A percentile compares a stretch with the other conserved stretches of the same genome.
Evolutionary conservation across 371 early-diverging fungal genomes (phyloP).

Genomic region (Batkoa obscura): DNA sequence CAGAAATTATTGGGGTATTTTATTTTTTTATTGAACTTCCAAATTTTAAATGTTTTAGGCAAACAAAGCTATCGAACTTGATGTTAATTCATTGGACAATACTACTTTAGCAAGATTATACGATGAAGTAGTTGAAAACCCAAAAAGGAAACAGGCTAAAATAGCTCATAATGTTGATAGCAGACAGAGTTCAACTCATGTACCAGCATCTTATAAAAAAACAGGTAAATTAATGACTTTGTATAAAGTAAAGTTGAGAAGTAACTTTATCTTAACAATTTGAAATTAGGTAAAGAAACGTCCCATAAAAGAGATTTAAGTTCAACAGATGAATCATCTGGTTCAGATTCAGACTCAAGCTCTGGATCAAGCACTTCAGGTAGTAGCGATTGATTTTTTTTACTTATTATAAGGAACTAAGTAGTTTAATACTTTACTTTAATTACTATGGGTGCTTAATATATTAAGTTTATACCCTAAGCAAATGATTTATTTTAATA

Average conservation of each 20-base stretch:
- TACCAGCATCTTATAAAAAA: too few species aligned
- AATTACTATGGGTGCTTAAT: too few species aligned
- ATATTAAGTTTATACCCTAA: too few species aligned
- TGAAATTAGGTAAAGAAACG: background rate
- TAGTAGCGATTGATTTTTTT: too few species aligned
- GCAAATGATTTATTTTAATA: too few species aligned
- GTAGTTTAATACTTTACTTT: too few species aligned
- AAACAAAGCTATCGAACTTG: constrained; percentile 42
- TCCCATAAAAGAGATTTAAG: constrained; percentile 7
- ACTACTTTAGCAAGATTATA: constrained; percentile 68
- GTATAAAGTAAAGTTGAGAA: constrained; percentile 2
- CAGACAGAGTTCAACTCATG: too few species aligned
- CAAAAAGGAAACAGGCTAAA: too few species aligned
- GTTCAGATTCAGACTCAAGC: constrained; percentile 6
- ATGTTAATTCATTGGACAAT: constrained; percentile 76
- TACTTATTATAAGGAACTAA: too few species aligned
- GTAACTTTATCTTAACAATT: background rate
- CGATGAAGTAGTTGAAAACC: constrained; percentile 3
- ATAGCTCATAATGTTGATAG: too few species aligned
- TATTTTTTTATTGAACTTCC: background rate
- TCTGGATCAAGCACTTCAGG: constrained; percentile 1
- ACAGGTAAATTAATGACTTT: too few species aligned
- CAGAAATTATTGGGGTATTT: constrained; percentile 44
- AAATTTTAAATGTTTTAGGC: constrained; percentile 7
- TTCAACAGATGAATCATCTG: constrained; percentile 8